These are phyloP conservation scores for Tarenaya hassleriana DNA, from an alignment of 345 rosid species.

Conservation along the genomic window DNA sequence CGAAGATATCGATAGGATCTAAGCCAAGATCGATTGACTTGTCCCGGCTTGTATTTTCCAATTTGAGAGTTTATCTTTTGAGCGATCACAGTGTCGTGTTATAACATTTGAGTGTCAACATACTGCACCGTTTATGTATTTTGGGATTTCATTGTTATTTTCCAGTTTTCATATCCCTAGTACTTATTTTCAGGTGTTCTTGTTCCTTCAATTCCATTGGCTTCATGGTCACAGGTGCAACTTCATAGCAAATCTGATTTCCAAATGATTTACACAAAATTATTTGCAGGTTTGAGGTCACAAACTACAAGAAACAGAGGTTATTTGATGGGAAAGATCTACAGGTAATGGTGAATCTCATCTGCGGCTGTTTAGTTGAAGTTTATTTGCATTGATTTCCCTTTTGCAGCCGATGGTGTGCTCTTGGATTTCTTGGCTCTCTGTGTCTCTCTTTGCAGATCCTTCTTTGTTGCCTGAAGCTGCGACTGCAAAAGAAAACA, in stretches of 20 bases:
- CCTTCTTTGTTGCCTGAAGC: conserved; percentile 38
- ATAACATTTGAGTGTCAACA: conserved; percentile 4
- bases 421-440: conserved; percentile 33
- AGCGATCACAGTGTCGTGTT: background rate
- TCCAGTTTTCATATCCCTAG: background rate
- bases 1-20: conserved; percentile 74
- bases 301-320: background rate
- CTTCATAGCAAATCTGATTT: background rate
- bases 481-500: conserved; percentile 16
- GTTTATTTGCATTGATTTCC: conserved; percentile 27
- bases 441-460: conserved; percentile 24
- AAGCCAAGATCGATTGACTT: conserved; percentile 12
- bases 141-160: conserved; percentile 1
- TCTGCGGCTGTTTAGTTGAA: conserved; percentile 4
- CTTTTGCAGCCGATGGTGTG: conserved; percentile 23
- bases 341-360: conserved; percentile 7
- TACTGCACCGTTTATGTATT: conserved; percentile 17
- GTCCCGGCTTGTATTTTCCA: conserved; percentile 22
- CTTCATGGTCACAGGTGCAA: background rate
- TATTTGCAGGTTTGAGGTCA: background rate
- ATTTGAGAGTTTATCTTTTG: conserved; percentile 17
- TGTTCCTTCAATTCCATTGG: background rate
- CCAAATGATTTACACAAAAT: conserved; percentile 15
- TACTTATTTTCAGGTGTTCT: conserved; percentile 4
- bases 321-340: conserved; percentile 5